Evolutionary conservation across 1,284 basidiomycete genomes (phyloP).

Genomic region (Melampsora americana): DNA sequence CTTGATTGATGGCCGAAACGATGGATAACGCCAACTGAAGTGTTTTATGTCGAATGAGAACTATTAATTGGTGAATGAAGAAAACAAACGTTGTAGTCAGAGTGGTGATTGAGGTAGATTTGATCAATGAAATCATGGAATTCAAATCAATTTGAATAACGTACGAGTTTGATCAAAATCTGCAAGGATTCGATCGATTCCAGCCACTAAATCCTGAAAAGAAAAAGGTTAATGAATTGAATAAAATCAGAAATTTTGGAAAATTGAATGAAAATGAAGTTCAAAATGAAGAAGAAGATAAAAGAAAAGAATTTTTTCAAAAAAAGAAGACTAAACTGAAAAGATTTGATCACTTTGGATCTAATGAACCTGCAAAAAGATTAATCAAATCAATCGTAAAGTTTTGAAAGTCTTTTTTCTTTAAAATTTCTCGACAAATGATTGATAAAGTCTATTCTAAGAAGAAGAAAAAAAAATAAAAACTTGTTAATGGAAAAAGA

Average conservation of each 20-base stretch:
- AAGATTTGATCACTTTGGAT: constrained; percentile 48
- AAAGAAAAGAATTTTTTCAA: neutral
- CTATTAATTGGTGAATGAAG: constrained; percentile 18
- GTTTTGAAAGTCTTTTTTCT: constrained; percentile 46
- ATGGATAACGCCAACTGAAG: constrained; percentile 49
- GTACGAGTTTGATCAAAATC: constrained; percentile 43
- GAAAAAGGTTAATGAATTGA: too few relatives aligned
- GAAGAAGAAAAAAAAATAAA: too few relatives aligned
- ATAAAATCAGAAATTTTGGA: too few relatives aligned
- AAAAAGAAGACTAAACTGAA: constrained; percentile 41
- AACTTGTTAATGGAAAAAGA: too few relatives aligned
- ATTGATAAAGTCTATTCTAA: constrained; percentile 28
- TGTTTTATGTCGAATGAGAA: constrained; percentile 47
- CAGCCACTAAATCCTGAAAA: constrained; percentile 50
- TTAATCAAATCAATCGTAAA: constrained; percentile 47
- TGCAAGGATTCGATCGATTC: constrained; percentile 48
- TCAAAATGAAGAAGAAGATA: neutral
- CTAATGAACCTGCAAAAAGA: constrained; percentile 49
- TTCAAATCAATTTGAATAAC: neutral
- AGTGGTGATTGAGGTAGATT: neutral
- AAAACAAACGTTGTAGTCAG: neutral
- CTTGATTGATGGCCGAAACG: constrained; percentile 48
- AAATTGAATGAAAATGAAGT: neutral
- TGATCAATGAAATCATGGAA: neutral
- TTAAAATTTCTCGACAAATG: constrained; percentile 24